Conservation (phyloP, 345 rosid genomes). For the Sisymbrium altissimum region DNA sequence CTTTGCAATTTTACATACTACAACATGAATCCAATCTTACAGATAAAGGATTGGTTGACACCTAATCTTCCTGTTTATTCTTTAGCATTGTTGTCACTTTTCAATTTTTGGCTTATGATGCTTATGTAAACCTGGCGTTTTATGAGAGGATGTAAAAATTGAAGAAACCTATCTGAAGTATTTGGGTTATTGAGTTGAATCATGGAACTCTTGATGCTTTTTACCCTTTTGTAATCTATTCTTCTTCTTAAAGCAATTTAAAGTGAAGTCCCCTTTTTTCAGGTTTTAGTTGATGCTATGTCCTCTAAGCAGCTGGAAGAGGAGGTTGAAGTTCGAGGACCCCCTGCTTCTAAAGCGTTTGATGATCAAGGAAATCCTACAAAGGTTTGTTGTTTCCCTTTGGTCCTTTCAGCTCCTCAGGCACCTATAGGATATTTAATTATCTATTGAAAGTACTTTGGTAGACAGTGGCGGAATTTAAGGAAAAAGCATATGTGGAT, state of each 20-base stretch:
- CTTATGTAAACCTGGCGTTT: neutral
- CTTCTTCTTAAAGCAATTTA: constrained; percentile 2
- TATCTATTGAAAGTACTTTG: constrained; percentile 9
- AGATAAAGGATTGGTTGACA: constrained; percentile 2
- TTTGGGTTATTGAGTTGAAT: neutral
- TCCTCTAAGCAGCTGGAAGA: constrained; percentile 65
- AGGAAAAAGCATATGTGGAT: constrained; percentile 1
- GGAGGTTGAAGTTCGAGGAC: constrained; percentile 89
- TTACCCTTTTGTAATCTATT: neutral
- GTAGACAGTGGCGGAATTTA: constrained; percentile 3
- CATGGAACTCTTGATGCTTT: constrained; percentile 8
- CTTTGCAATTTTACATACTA: constrained; percentile 5
- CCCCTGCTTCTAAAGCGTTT: constrained; percentile 91
- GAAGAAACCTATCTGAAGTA: neutral
- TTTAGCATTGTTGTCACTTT: neutral
- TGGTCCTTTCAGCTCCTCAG: constrained; percentile 13
- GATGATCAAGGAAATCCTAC: constrained; percentile 85
- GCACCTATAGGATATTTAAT: constrained; percentile 9
- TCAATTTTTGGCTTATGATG: neutral
- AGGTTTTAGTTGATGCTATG: constrained; percentile 67
- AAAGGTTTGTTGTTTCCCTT: constrained; percentile 56
- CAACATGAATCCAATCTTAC: constrained; percentile 5
- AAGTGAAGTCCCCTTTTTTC: constrained; percentile 21
- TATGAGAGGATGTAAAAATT: constrained; percentile 5
- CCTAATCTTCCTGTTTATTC: constrained; percentile 9